Conservation (phyloP, 257 asterid species). For the Capsicum rhomboideum region DNA sequence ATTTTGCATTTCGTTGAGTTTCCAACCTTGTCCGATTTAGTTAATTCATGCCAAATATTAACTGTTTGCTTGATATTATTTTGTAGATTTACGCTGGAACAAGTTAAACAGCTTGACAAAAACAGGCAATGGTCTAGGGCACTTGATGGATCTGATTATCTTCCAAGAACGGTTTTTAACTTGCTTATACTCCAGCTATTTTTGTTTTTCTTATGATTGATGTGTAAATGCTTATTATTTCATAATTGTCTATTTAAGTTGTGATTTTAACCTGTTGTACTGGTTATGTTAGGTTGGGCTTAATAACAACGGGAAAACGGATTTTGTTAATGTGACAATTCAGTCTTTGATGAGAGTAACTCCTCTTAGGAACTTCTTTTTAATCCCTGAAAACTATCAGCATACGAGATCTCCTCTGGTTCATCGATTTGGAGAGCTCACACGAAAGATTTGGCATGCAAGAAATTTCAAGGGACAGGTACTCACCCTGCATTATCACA, state of each 20-base stretch:
- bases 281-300: slow-evolving; percentile 60
- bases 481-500: neutral
- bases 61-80: neutral
- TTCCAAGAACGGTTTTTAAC: slow-evolving; percentile 76
- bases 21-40: neutral
- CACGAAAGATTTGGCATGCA: slow-evolving; percentile 90
- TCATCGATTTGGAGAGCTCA: slow-evolving; percentile 89
- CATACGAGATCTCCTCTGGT: slow-evolving; percentile 79
- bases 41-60: neutral
- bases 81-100: slow-evolving; percentile 64
- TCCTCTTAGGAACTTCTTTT: slow-evolving; percentile 92
- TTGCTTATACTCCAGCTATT: neutral
- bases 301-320: slow-evolving; percentile 74
- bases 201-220: neutral
- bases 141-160: slow-evolving; percentile 94
- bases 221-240: neutral
- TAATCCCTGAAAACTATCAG: slow-evolving; percentile 74
- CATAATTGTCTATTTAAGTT: neutral
- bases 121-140: slow-evolving; percentile 93
- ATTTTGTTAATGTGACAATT: slow-evolving; percentile 82
- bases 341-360: slow-evolving; percentile 95
- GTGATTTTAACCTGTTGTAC: neutral
- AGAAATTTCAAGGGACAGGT: slow-evolving; percentile 97
- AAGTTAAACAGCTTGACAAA: slow-evolving; percentile 63
- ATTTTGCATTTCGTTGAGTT: neutral